phyloP scores from a whole-genome alignment of 2,329 filamentous ascomycete genomes.

The Aureobasidium zeae region DNA sequence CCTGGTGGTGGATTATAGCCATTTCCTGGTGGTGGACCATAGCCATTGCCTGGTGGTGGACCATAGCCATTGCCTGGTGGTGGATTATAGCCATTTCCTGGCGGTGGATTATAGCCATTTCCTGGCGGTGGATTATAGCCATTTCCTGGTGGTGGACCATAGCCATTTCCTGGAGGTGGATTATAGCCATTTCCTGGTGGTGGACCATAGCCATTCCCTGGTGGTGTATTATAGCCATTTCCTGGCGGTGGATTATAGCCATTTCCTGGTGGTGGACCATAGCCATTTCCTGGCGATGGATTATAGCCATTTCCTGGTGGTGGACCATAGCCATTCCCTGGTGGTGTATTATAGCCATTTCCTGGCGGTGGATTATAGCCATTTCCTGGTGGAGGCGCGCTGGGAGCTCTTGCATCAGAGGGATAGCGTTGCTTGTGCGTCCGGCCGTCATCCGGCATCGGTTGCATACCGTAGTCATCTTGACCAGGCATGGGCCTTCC shows the following conservation, averaged over 20 bases:
- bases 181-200: no score
- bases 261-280: no score
- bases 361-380: slow-evolving; percentile 2
- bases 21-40: slow-evolving; percentile 3
- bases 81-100: background rate
- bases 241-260: slow-evolving; percentile 7
- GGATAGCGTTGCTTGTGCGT: background rate
- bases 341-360: no score
- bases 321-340: background rate
- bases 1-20: no score
- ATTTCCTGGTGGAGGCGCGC: slow-evolving; percentile 8
- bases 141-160: background rate
- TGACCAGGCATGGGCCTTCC: slow-evolving; percentile 1
- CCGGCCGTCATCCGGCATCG: background rate
- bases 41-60: background rate
- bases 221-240: slow-evolving; percentile 1
- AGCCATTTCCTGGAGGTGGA: slow-evolving; percentile 6
- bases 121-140: no score
- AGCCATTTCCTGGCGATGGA: no score
- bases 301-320: slow-evolving; percentile 1
- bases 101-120: no score
- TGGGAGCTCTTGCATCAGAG: slow-evolving; percentile 13
- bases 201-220: no score
- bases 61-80: no score
- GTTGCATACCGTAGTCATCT: background rate